Conservation (phyloP, 768 basidiomycete genomes). For the Amanita inopinata region DNA sequence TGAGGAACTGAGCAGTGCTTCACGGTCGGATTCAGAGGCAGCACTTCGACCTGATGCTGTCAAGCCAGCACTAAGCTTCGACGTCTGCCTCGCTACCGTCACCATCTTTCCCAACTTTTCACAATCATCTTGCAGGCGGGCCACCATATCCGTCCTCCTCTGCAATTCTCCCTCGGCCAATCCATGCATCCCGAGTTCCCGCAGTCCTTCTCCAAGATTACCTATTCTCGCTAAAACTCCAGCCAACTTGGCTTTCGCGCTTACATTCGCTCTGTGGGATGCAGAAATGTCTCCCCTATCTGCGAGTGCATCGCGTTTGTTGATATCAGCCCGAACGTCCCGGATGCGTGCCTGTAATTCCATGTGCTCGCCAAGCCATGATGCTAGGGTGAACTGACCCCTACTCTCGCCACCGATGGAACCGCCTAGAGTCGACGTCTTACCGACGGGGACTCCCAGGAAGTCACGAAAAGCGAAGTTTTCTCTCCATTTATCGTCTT, state of each 20-base stretch:
- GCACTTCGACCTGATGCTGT: constrained; percentile 26
- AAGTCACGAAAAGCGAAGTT: constrained; percentile 76
- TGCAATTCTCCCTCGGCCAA: constrained; percentile 90
- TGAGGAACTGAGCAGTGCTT: constrained; percentile 45
- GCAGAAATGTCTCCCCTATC: constrained; percentile 63
- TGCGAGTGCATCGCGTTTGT: constrained; percentile 78
- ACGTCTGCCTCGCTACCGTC: constrained; percentile 55
- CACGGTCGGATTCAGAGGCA: constrained; percentile 49
- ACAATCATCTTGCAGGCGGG: constrained; percentile 82
- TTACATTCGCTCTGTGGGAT: constrained; percentile 72
- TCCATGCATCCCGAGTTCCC: constrained; percentile 53
- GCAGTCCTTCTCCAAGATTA: constrained; percentile 57
- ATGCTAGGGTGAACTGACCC: constrained; percentile 57
- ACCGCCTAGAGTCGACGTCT: constrained; percentile 23
- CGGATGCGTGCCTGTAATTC: constrained; percentile 70
- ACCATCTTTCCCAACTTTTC: constrained; percentile 83
- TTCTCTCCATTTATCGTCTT: constrained; percentile 79
- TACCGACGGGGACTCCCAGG: constrained; percentile 69
- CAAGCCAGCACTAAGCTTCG: constrained; percentile 23
- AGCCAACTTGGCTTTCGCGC: constrained; percentile 79
- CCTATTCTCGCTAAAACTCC: constrained; percentile 68
- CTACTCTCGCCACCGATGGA: constrained; percentile 19
- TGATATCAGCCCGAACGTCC: constrained; percentile 76
- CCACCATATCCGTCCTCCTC: constrained; percentile 83
- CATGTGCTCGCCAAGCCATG: constrained; percentile 87